Evolutionary conservation across 805 yeast genomes (phyloP), one percentile per base, ranked within the genome.

Genomic region (Wickerhamomyces hampshirensis): DNA sequence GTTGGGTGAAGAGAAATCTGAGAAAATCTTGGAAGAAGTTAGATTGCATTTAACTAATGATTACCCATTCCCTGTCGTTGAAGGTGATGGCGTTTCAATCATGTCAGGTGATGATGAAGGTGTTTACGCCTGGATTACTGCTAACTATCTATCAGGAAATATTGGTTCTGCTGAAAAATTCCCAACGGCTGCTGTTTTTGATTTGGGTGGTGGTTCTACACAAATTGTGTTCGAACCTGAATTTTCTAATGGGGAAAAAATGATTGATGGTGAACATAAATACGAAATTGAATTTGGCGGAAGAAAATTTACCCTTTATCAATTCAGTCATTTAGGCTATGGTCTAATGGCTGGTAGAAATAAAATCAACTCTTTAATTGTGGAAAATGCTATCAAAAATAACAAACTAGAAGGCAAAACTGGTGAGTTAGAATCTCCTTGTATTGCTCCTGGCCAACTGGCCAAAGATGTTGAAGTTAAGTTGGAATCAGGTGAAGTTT

Each of bases 81-180:
- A 73, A 9, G 86, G 80, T 33, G 84, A 87, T 40, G 98, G 97
- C 44, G 71, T 93, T 41, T 71, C 89, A 9, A 85, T 93, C 55
- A 91, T 93, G 98, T 88, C 84, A 41, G 98, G 98, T 48, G 80
- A 79, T 41, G 95, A 91, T 50, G 98, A 94, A 68, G 99, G 98
- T 60, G 97, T 93, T 7, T 93, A 78, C 56, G 98, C 98, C 1
- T 93, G 99, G 99, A 84, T 93, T 60, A 93, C 99, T 18, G 80
- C 96, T 34, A 93, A 93, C 66, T 93, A 80, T 60, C 67, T 93
- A 47, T 71, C 91, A 50, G 98, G 97, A 28, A 93, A 91, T 66
- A 91, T 93, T 59, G 98, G 98, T 12, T 59, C 77, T 16, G 59
- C 62, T 23, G 80, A 75, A 28, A 82, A 81, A 60, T 59, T 65